Percentiles rank a stretch among this genome's conserved stretches.
These are phyloP conservation scores for Pythium insidiosum DNA, from an alignment of 352 stramenopile genomes.

Conservation along the genomic window DNA sequence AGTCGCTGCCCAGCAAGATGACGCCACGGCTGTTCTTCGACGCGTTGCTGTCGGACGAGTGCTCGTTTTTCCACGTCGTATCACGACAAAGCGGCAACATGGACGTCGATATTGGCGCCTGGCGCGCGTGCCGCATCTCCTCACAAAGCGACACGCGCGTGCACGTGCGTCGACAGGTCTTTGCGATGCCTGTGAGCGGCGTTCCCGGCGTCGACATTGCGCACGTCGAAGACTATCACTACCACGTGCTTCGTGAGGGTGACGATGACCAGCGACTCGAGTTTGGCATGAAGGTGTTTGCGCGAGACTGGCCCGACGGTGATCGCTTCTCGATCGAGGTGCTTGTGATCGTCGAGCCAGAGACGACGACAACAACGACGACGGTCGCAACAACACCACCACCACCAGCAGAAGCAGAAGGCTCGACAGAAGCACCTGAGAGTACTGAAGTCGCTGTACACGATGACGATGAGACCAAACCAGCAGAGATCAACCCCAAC, in stretches of 20 bases:
- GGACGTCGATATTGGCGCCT: slow-evolving; percentile 55
- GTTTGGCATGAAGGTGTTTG: slow-evolving; percentile 64
- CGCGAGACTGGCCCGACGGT: slow-evolving; percentile 34
- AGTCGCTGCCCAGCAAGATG: slow-evolving; percentile 30
- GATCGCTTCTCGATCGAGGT: slow-evolving; percentile 45
- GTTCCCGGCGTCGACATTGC: slow-evolving; percentile 35
- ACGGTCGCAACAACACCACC: slow-evolving; percentile 8
- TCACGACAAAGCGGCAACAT: slow-evolving; percentile 35
- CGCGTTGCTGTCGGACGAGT: slow-evolving; percentile 42
- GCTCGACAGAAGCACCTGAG: no score
- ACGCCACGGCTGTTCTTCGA: slow-evolving; percentile 48
- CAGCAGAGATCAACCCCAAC: not conserved
- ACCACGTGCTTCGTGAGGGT: slow-evolving; percentile 24
- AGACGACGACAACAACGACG: not conserved
- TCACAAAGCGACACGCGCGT: not conserved
- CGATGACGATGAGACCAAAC: not conserved
- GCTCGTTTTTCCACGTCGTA: slow-evolving; percentile 32
- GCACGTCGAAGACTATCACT: slow-evolving; percentile 51
- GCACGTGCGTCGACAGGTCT: slow-evolving; percentile 46
- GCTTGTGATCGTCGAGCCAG: slow-evolving; percentile 7
- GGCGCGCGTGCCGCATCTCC: slow-evolving; percentile 18
- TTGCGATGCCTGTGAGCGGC: slow-evolving; percentile 44
- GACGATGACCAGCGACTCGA: slow-evolving; percentile 26
- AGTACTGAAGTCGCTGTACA: not conserved
- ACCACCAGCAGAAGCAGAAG: not conserved